phyloP scores from a whole-genome alignment of 2,329 filamentous ascomycete genomes.

The Lasiodiplodia hormozganensis region DNA sequence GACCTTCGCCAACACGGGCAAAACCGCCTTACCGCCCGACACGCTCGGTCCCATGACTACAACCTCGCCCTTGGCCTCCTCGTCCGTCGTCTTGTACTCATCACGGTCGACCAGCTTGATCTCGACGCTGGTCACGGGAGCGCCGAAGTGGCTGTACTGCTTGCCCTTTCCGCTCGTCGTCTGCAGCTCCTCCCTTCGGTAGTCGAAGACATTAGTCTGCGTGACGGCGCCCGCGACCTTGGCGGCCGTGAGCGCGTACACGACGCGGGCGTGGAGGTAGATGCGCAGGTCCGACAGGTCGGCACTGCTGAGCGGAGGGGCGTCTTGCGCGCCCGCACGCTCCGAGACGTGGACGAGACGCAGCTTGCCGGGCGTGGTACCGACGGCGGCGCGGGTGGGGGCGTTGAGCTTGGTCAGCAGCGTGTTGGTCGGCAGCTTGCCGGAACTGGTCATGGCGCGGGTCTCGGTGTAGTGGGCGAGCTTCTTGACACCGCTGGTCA shows the following conservation, averaged over 20 bases:
- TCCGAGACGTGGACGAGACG: conserved; percentile 84
- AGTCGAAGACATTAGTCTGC: conserved; percentile 89
- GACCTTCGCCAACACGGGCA: conserved; percentile 61
- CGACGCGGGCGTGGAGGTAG: conserved; percentile 77
- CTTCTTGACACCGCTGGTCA: conserved; percentile 69
- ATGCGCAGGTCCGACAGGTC: conserved; percentile 82
- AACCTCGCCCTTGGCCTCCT: conserved; percentile 63
- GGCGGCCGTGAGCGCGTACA: conserved; percentile 84
- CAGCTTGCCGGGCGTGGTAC: conserved; percentile 72
- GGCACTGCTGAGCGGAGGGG: conserved; percentile 69
- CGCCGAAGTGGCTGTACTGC: conserved; percentile 74
- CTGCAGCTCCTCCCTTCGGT: conserved; percentile 62
- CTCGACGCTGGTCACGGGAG: conserved; percentile 81
- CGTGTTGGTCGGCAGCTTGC: conserved; percentile 74
- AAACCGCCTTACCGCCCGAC: conserved; percentile 67
- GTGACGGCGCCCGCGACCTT: conserved; percentile 88
- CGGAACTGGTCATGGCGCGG: conserved; percentile 69
- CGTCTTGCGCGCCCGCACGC: conserved; percentile 63
- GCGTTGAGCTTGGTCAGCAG: conserved; percentile 69
- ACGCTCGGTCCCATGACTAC: conserved; percentile 77
- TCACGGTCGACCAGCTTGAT: conserved; percentile 72
- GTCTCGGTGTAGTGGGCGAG: conserved; percentile 75
- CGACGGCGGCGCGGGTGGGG: conserved; percentile 64
- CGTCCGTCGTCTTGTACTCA: conserved; percentile 68
- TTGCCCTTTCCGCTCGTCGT: conserved; percentile 34